Evolutionary conservation across 1,284 basidiomycete genomes (phyloP).

Genomic region (Tylopilus orsonianus): DNA sequence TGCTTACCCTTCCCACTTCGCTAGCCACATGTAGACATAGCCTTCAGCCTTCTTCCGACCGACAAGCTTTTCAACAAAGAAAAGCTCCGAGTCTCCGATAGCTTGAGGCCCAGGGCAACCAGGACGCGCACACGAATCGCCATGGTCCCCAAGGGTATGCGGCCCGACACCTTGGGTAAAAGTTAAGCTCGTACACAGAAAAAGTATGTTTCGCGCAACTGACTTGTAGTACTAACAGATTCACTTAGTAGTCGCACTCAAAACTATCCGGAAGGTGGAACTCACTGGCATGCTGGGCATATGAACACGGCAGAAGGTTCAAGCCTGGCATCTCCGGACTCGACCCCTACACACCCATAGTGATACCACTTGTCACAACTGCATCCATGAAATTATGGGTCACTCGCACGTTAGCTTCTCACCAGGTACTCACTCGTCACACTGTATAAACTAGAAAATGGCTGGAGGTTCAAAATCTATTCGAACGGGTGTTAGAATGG

Average conservation of each 20-base stretch:
- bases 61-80: slow-evolving; percentile 34
- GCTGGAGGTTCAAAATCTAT: background rate
- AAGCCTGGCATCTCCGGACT: slow-evolving; percentile 28
- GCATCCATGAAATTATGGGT: background rate
- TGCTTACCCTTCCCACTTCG: slow-evolving; percentile 39
- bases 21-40: slow-evolving; percentile 31
- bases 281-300: slow-evolving; percentile 35
- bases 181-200: background rate
- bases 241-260: slow-evolving; percentile 4
- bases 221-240: slow-evolving; percentile 20
- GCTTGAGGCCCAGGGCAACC: slow-evolving; percentile 22
- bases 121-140: slow-evolving; percentile 25
- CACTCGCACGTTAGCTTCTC: background rate
- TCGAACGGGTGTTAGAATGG: background rate
- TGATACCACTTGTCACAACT: slow-evolving; percentile 40
- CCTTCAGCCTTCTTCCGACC: slow-evolving; percentile 27
- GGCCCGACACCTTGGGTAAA: slow-evolving; percentile 14
- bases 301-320: slow-evolving; percentile 22
- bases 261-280: background rate
- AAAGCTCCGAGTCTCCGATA: slow-evolving; percentile 19
- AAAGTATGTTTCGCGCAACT: background rate
- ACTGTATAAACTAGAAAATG: slow-evolving; percentile 31
- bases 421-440: slow-evolving; percentile 28
- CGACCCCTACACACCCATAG: slow-evolving; percentile 34
- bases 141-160: slow-evolving; percentile 4